Evolutionary conservation across 2,329 filamentous ascomycete genomes (phyloP), one percentile per base, ranked within the genome.

Genomic region (Zasmidium angulare): DNA sequence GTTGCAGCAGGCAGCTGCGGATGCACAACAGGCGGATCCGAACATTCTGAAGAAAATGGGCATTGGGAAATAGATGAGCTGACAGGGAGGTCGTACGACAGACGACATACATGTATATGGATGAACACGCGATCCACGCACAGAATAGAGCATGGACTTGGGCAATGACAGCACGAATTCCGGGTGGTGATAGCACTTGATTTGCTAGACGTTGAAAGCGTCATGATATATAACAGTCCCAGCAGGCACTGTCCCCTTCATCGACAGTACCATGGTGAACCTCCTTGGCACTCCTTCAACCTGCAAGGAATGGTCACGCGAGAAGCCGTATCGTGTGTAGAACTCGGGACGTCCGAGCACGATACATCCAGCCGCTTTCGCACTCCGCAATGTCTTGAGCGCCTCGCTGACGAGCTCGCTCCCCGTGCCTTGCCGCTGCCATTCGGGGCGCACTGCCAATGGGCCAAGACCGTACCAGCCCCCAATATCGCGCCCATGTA

Each of bases 21-120:
- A 43, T 17, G 36, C 36, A 10, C 47, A 55, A 49, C 58, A 63
- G 50, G 63, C 58, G 11, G 63, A 65, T 50, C 63, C 63, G n/a
- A 65, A 65, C 52, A 43, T 43, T 17, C 36, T 43, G 36, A 43
- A 43, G 36, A 43, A 43, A 17, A 43, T 43, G 36, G n/a, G n/a
- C 7, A 43, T 43, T 14, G 56, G 50, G 36, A 43, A 43, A 17
- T 19, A 43, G 36, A 11, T 11, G 26, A 11, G 26, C 26, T 43
- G 9, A 17, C n/a, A 17, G 12, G n/a, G 36, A 43, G 4, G n/a
- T 7, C 7, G n/a, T 43, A 43, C 6, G 12, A 43, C 36, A 19
- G 6, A 19, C 36, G n/a, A 43, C 29, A 36, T 36, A 36, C 29
- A 36, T 14, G 29, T 7, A 36, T 36, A 36, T n/a, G n/a, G 29